Conservation (phyloP, 352 stramenopile genomes). For the Phytopythium sindhum region DNA sequence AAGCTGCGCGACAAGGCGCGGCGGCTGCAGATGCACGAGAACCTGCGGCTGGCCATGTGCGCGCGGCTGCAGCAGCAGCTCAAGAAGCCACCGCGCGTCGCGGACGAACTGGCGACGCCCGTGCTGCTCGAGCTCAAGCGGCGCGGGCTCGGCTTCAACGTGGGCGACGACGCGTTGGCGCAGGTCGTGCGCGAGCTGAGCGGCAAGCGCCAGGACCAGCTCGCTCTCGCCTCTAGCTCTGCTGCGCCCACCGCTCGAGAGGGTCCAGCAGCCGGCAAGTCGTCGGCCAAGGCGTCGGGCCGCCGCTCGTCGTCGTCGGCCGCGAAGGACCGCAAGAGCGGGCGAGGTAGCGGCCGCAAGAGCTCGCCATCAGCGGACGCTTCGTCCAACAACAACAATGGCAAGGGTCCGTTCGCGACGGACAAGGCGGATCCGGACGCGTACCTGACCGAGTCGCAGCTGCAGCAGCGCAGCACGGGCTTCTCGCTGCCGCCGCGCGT, state of each 20-base stretch:
- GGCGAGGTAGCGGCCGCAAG: conserved; percentile 12
- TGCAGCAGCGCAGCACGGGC: conserved; percentile 66
- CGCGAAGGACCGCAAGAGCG: conserved; percentile 13
- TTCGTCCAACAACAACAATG: conserved; percentile 2
- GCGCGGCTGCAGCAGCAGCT: conserved; percentile 69
- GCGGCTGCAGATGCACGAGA: conserved; percentile 72
- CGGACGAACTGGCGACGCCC: conserved; percentile 53
- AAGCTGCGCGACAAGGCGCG: conserved; percentile 65
- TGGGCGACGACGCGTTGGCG: conserved; percentile 38
- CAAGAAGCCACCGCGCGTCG: conserved; percentile 58
- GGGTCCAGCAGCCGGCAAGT: conserved; percentile 6
- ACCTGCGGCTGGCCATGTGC: conserved; percentile 61
- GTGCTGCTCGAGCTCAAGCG: conserved; percentile 55
- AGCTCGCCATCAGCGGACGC: conserved; percentile 2
- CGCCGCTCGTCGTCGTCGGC: conserved; percentile 21
- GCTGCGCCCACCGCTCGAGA: conserved; percentile 1
- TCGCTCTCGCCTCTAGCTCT: conserved; percentile 19
- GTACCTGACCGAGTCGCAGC: conserved; percentile 65
- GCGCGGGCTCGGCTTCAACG: conserved; percentile 25
- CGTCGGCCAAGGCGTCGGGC: conserved; percentile 11
- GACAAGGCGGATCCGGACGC: conserved; percentile 36
- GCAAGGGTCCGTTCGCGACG: conserved; percentile 7
- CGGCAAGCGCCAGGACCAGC: conserved; percentile 30
- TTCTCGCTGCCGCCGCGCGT: conserved; percentile 57
- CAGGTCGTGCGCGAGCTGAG: conserved; percentile 43